Conservation (phyloP, 1,284 basidiomycete species). For the Boletus sp. region DNA sequence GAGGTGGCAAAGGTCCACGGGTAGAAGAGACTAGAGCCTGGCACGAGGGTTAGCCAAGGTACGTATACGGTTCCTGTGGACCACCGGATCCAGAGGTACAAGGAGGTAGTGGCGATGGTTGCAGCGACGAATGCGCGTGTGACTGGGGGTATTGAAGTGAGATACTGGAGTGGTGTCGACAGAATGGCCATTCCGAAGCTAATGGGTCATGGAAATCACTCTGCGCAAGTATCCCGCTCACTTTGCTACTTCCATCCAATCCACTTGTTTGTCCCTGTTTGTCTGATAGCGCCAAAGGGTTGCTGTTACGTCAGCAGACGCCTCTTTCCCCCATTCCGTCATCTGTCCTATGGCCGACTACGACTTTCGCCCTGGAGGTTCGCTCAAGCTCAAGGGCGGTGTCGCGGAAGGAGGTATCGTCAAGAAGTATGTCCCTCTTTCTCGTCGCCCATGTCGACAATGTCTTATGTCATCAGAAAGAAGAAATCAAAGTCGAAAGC, state of each 20-base stretch:
- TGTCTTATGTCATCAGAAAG: slow-evolving; percentile 50
- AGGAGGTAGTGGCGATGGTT: slow-evolving; percentile 59
- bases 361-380: slow-evolving; percentile 80
- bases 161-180: slow-evolving; percentile 62
- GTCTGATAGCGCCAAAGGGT: slow-evolving; percentile 6
- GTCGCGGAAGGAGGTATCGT: slow-evolving; percentile 68
- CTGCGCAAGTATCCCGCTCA: background rate
- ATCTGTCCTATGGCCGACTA: slow-evolving; percentile 68
- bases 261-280: slow-evolving; percentile 27
- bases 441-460: slow-evolving; percentile 1
- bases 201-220: slow-evolving; percentile 14
- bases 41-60: slow-evolving; percentile 83
- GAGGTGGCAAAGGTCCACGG: slow-evolving; percentile 93
- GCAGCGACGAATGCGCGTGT: slow-evolving; percentile 75
- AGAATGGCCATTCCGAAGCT: slow-evolving; percentile 60
- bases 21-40: slow-evolving; percentile 79
- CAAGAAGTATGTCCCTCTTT: slow-evolving; percentile 65
- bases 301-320: slow-evolving; percentile 31
- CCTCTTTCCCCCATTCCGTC: slow-evolving; percentile 13
- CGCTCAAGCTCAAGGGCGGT: slow-evolving; percentile 87
- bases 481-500: slow-evolving; percentile 80
- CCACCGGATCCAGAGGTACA: slow-evolving; percentile 65
- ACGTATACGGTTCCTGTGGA: slow-evolving; percentile 42
- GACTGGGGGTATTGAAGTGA: slow-evolving; percentile 71
- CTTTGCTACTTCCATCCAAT: background rate